Evolutionary conservation across 768 basidiomycete species (phyloP).

Genomic region (Leucocoprinus leucothites): DNA sequence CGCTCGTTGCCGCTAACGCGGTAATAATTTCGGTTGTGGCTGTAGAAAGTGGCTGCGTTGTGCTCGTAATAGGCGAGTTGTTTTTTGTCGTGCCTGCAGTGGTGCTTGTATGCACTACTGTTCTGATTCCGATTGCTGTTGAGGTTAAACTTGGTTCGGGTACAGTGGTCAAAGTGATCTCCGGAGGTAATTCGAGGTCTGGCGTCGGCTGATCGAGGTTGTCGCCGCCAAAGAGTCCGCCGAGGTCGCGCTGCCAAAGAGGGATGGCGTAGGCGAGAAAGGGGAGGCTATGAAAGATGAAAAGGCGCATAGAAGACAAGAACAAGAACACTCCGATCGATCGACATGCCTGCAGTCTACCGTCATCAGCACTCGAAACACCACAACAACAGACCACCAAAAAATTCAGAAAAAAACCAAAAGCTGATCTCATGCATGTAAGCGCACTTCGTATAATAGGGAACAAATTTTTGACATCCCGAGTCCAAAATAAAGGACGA

Average conservation of each 20-base stretch:
- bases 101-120: background rate
- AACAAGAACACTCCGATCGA: background rate
- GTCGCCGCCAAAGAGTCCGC: slow-evolving; percentile 2
- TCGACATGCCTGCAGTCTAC: background rate
- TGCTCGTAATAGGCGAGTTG: too few relatives aligned
- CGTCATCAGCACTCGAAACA: background rate
- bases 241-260: background rate
- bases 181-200: too few relatives aligned
- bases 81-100: background rate
- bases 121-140: background rate
- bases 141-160: background rate
- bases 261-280: background rate
- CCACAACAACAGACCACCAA: background rate
- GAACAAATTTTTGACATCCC: slow-evolving; percentile 51
- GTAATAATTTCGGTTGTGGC: background rate
- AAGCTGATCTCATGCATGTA: slow-evolving; percentile 33
- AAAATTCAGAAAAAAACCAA: too few relatives aligned
- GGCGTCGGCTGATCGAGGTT: background rate
- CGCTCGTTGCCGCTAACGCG: background rate
- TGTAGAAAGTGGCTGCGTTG: too few relatives aligned
- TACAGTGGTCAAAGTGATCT: too few relatives aligned
- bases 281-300: background rate
- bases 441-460: slow-evolving; percentile 55
- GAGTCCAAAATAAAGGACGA: slow-evolving; percentile 10
- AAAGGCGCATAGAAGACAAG: background rate